phyloP scores from a whole-genome alignment of 1,284 basidiomycete genomes.

The Trametes sp. region DNA sequence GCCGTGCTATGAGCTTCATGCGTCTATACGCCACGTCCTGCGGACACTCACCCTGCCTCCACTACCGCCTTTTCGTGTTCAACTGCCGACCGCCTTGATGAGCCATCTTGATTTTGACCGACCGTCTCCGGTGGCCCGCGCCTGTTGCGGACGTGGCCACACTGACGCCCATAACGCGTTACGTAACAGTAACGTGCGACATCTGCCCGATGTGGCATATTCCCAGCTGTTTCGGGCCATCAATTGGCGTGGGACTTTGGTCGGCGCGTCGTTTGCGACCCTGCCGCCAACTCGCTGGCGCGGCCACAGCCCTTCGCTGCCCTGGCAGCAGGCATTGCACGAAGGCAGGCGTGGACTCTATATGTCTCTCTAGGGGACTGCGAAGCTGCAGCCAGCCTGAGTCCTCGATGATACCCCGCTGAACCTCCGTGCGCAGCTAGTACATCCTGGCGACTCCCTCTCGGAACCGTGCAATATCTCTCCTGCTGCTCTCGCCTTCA shows the following conservation, averaged over 20 bases:
- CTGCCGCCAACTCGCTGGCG: not conserved
- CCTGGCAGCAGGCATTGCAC: not conserved
- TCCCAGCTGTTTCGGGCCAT: not conserved
- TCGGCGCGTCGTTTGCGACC: not conserved
- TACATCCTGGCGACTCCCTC: not conserved
- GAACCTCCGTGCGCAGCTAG: conserved; percentile 4
- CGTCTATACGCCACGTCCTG: not conserved
- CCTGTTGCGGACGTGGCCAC: not conserved
- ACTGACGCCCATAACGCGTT: conserved; percentile 15
- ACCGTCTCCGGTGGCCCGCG: not conserved
- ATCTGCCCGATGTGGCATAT: not conserved
- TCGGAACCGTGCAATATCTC: not conserved
- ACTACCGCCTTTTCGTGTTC: not conserved
- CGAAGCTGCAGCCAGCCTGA: not conserved
- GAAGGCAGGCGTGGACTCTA: not conserved
- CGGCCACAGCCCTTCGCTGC: not conserved
- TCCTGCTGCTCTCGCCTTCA: not conserved
- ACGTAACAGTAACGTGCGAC: conserved; percentile 6
- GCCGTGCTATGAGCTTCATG: not conserved
- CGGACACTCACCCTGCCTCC: conserved; percentile 1
- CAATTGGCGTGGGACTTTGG: no score
- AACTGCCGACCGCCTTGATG: not conserved
- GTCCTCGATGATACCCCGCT: conserved; percentile 14
- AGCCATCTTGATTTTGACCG: conserved; percentile 2
- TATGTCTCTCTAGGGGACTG: not conserved